Evolutionary conservation across 371 early-diverging fungal genomes (phyloP).

Genomic region (Cokeromyces recurvatus): DNA sequence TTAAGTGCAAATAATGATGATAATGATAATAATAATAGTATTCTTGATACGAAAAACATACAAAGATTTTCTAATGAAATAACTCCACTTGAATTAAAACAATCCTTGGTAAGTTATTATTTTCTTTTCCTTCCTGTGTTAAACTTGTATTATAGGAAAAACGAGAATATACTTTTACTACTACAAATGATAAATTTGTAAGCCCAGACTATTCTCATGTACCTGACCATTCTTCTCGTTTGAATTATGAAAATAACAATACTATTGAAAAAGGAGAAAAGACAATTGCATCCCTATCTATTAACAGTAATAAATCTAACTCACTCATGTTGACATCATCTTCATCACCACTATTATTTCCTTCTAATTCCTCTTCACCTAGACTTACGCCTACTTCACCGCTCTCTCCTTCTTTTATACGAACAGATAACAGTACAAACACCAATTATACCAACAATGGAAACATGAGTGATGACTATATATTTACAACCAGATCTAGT

Average conservation of each 20-base stretch:
- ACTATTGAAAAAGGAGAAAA: too few species aligned
- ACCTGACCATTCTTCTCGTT: too few species aligned
- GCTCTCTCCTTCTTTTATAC: constrained; percentile 17
- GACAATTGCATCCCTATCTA: too few species aligned
- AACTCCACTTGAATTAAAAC: constrained; percentile 10
- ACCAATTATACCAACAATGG: not conserved
- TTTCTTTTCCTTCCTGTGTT: too few species aligned
- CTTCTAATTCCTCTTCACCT: not conserved
- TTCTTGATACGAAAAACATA: not conserved
- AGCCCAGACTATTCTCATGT: too few species aligned
- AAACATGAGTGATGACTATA: constrained; percentile 12
- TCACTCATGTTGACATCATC: not conserved
- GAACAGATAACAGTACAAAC: constrained; percentile 3
- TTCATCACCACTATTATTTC: too few species aligned
- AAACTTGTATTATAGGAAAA: too few species aligned
- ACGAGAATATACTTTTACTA: too few species aligned
- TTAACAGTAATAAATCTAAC: not conserved
- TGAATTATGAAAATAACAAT: too few species aligned
- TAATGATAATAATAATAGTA: not conserved
- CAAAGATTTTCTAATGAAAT: constrained; percentile 5
- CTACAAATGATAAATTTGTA: too few species aligned
- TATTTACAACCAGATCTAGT: constrained; percentile 30
- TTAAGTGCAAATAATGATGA: constrained; percentile 1
- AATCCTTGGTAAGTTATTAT: constrained; percentile 6
- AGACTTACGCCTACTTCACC: constrained; percentile 9